Conservation (phyloP, 1,284 basidiomycete genomes). For the Ganoderma leucocontextum region DNA sequence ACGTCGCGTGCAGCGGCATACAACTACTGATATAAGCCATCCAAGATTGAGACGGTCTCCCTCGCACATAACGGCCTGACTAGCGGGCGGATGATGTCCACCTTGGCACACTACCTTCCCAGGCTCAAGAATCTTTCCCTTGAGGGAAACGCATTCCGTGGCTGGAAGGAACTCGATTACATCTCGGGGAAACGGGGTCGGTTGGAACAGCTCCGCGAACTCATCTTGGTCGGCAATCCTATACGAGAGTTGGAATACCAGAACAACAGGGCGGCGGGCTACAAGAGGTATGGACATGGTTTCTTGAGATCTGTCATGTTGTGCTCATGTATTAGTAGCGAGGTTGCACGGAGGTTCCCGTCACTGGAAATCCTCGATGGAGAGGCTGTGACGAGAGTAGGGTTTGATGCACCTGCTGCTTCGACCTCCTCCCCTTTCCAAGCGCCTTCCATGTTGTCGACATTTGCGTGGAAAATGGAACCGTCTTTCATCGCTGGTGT, state of each 20-base stretch:
- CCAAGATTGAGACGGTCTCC: constrained; percentile 79
- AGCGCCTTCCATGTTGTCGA: constrained; percentile 55
- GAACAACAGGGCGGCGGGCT: constrained; percentile 61
- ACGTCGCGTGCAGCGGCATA: constrained; percentile 11
- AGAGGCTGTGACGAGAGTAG: constrained; percentile 76
- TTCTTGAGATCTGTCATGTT: constrained; percentile 5
- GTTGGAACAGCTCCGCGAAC: constrained; percentile 71
- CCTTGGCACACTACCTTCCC: constrained; percentile 73
- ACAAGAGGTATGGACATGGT: constrained; percentile 64
- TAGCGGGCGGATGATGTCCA: constrained; percentile 57
- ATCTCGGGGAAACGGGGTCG: constrained; percentile 68
- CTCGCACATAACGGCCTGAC: constrained; percentile 67
- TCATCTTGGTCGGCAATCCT: constrained; percentile 85
- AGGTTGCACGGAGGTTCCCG: constrained; percentile 75
- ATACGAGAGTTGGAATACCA: constrained; percentile 71
- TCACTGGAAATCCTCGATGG: constrained; percentile 79
- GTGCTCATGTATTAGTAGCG: constrained; percentile 52
- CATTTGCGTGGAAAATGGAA: constrained; percentile 79
- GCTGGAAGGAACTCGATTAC: constrained; percentile 73
- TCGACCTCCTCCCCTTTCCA: constrained; percentile 33
- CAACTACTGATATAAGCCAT: constrained; percentile 5
- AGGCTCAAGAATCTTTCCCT: constrained; percentile 84
- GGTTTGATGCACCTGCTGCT: constrained; percentile 69
- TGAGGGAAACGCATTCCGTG: constrained; percentile 74
- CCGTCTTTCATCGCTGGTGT: constrained; percentile 82